Evolutionary conservation across 306 rosid species (phyloP).

Genomic region (Vicia faba): DNA sequence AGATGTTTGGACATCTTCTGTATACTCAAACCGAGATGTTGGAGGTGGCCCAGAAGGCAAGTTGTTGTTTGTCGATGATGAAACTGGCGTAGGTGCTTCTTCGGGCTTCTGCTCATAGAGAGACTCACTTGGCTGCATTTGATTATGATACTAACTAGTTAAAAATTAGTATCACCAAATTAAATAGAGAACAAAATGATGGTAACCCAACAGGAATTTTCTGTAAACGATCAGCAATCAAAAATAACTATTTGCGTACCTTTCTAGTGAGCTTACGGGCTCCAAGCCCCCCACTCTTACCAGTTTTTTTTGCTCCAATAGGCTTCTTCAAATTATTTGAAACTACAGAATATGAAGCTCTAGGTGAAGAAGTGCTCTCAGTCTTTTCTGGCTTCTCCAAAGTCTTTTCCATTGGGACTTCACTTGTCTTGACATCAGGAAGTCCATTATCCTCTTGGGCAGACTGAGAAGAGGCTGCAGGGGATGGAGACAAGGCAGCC

Average conservation of each 20-base stretch:
- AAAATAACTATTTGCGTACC: constrained; percentile 48
- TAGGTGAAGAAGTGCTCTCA: constrained; percentile 60
- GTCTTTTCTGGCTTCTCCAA: constrained; percentile 55
- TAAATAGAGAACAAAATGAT: constrained; percentile 18
- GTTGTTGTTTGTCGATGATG: constrained; percentile 53
- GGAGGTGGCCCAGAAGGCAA: constrained; percentile 57
- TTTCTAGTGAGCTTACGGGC: constrained; percentile 83
- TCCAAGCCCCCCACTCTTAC: constrained; percentile 84
- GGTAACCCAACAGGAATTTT: constrained; percentile 5
- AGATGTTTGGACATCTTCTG: constrained; percentile 69
- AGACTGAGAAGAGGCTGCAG: constrained; percentile 59
- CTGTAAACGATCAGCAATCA: constrained; percentile 26
- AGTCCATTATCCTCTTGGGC: constrained; percentile 59
- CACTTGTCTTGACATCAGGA: constrained; percentile 52
- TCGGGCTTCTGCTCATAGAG: constrained; percentile 96
- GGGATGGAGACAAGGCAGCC: constrained; percentile 56
- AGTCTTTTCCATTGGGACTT: constrained; percentile 53
- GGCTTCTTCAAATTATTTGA: constrained; percentile 74
- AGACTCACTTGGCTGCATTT: constrained; percentile 79
- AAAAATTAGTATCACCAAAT: constrained; percentile 15
- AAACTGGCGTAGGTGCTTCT: constrained; percentile 62
- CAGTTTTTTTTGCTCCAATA: constrained; percentile 72
- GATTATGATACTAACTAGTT: constrained; percentile 32
- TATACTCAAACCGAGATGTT: constrained; percentile 89
- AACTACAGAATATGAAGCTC: constrained; percentile 55